Evolutionary conservation across 495 filamentous ascomycete genomes (phyloP).

Genomic region (Parachaetomium inaequale): DNA sequence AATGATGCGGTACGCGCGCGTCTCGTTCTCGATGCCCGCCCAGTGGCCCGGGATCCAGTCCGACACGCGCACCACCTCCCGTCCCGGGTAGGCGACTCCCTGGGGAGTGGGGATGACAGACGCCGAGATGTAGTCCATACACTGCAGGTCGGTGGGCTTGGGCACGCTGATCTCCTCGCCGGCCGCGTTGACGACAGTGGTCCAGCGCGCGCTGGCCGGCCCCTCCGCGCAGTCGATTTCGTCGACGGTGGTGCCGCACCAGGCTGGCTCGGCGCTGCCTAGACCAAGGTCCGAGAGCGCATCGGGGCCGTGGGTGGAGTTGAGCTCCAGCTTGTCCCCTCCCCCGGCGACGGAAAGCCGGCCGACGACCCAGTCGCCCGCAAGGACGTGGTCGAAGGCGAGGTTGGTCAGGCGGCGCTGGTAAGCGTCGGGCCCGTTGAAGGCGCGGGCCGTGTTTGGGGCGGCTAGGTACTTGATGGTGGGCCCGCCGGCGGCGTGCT

Average conservation of each 20-base stretch:
- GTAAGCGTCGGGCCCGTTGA: not conserved
- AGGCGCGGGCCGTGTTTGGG: not conserved
- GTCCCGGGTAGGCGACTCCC: too few species aligned
- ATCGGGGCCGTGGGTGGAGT: not conserved
- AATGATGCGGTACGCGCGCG: not conserved
- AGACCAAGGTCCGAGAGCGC: not conserved
- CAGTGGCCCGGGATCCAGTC: not conserved
- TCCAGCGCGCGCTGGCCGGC: not conserved
- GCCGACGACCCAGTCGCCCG: not conserved
- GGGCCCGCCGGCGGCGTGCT: constrained; percentile 3
- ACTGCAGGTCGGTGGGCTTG: not conserved
- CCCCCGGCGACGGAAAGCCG: not conserved
- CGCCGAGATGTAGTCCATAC: not conserved
- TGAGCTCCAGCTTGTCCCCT: not conserved
- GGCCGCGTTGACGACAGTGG: not conserved
- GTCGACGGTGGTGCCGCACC: not conserved
- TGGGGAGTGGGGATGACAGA: not conserved
- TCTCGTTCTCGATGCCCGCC: not conserved
- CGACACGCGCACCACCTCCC: not conserved
- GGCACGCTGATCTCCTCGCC: not conserved
- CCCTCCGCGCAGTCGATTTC: not conserved
- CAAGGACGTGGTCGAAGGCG: not conserved
- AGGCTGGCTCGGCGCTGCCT: not conserved
- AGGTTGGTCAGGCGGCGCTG: not conserved
- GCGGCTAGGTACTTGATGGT: not conserved